Evolutionary conservation across 1,139 yeast genomes (phyloP), one percentile per base, ranked within the genome.

Genomic region (Lodderomyces beijingensis): DNA sequence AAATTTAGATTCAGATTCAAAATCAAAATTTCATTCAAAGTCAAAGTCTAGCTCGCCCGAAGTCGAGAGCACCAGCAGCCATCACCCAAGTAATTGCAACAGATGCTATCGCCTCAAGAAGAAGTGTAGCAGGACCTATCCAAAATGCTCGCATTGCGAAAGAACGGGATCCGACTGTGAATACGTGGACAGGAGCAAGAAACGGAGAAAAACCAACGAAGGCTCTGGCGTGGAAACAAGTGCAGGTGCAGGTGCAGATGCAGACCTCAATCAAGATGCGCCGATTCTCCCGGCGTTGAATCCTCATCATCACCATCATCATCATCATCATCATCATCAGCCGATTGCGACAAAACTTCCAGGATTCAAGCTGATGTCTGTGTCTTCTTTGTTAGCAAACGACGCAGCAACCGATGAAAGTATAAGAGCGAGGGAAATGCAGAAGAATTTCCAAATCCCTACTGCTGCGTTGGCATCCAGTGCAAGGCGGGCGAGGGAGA

Each of bases 91-190:
- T 38, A 64, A 63, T 50, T 65, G 74, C 40, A 62, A 58, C 30
- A 43, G 73, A 26, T 67, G 74, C 46, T 65, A 67, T 39, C 44
- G 68, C 22, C 50, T 65, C 35, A 67, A 67, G 53, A 67, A 66
- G 42, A 65, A 65, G 41, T 67, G 73, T 36, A 55, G 59, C 35
- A 46, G 70, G 33, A 57, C 55, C 25, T 57, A 57, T 37, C 72
- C 73, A 3, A 49, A 44, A 31, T 67, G 74, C 38, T 42, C 53
- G 17, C 59, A 62, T 40, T 67, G 74, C 42, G 35, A 34, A 15
- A 59, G 57, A 36, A 53, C 68, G 1, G 57, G 61, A 2, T 46
- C 64, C 22, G 57, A 48, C 21, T 67, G 74, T 43, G 66, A 60
- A 38, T 67, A 67, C 40, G 53, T 62, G 7, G 50, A 55, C 23